A percentile compares a stretch with the other conserved stretches of the same genome.
Conservation (phyloP, 768 basidiomycete genomes). For the Boletus rubescentipes region DNA sequence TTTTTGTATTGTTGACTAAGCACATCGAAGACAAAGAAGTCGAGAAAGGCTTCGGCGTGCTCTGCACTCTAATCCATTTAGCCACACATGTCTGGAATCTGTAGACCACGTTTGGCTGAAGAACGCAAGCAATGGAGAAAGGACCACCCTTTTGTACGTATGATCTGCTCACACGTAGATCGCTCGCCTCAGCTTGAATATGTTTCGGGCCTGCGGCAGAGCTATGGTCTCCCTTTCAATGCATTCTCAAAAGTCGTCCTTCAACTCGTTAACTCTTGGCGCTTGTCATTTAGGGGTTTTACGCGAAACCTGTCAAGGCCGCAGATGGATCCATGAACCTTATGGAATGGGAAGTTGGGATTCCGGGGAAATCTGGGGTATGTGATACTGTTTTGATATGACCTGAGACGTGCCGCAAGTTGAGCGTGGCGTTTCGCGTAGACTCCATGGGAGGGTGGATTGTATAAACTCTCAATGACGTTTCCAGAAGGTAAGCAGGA, state of each 20-base stretch:
- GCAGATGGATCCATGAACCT: constrained; percentile 94
- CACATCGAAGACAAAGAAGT: not conserved
- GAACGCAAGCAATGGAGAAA: constrained; percentile 99
- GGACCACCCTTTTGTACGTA: constrained; percentile 95
- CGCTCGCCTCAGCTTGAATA: not conserved
- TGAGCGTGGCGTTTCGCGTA: constrained; percentile 35
- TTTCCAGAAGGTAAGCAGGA: constrained; percentile 85
- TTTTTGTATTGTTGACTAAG: constrained; percentile 21
- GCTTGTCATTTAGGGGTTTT: constrained; percentile 75
- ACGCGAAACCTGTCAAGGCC: constrained; percentile 88
- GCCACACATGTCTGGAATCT: constrained; percentile 76
- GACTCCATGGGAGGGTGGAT: constrained; percentile 97
- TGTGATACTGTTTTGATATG: constrained; percentile 34
- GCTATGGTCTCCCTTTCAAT: not conserved
- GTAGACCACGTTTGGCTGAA: constrained; percentile 88
- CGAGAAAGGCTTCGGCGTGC: no score
- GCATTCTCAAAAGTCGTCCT: not conserved
- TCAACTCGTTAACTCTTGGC: constrained; percentile 3
- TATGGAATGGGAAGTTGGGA: constrained; percentile 98
- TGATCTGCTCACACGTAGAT: not conserved
- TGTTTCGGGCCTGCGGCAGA: not conserved
- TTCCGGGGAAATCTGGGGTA: constrained; percentile 89
- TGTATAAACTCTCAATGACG: constrained; percentile 89
- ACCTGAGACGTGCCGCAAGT: constrained; percentile 8
- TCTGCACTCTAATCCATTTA: not conserved